Evolutionary conservation across 1,284 basidiomycete genomes (phyloP).

Genomic region (Ceratobasidium sp.): DNA sequence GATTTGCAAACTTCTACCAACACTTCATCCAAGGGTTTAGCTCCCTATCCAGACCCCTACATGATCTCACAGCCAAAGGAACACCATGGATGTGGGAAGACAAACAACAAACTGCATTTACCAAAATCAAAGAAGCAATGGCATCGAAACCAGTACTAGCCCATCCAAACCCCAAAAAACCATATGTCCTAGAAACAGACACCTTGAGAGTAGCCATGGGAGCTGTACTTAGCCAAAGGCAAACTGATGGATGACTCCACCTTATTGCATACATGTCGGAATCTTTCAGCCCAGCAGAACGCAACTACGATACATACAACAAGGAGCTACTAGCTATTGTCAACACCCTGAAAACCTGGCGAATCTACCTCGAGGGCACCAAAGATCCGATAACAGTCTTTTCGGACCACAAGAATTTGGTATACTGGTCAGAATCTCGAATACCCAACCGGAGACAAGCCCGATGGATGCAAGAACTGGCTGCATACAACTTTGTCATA

Average conservation of each 20-base stretch:
- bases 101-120: constrained; percentile 8
- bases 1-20: constrained; percentile 57
- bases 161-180: neutral
- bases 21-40: constrained; percentile 55
- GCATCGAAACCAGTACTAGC: neutral
- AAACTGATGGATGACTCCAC: neutral
- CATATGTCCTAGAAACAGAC: constrained; percentile 33
- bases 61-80: constrained; percentile 50
- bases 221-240: constrained; percentile 2
- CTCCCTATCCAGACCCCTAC: constrained; percentile 52
- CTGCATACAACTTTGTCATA: constrained; percentile 11
- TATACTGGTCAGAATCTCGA: constrained; percentile 2
- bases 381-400: constrained; percentile 37
- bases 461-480: constrained; percentile 49
- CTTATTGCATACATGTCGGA: constrained; percentile 36
- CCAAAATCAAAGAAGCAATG: neutral
- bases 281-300: constrained; percentile 51
- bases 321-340: constrained; percentile 48
- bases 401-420: constrained; percentile 17
- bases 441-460: constrained; percentile 50
- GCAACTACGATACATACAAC: constrained; percentile 49
- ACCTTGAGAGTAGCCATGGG: constrained; percentile 25
- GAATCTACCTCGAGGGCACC: constrained; percentile 50
- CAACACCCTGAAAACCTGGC: constrained; percentile 50
- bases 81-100: constrained; percentile 5